Base-by-base conservation (phyloP, 2,329 filamentous ascomycete genomes). In the Fonsecaea monophora region DNA sequence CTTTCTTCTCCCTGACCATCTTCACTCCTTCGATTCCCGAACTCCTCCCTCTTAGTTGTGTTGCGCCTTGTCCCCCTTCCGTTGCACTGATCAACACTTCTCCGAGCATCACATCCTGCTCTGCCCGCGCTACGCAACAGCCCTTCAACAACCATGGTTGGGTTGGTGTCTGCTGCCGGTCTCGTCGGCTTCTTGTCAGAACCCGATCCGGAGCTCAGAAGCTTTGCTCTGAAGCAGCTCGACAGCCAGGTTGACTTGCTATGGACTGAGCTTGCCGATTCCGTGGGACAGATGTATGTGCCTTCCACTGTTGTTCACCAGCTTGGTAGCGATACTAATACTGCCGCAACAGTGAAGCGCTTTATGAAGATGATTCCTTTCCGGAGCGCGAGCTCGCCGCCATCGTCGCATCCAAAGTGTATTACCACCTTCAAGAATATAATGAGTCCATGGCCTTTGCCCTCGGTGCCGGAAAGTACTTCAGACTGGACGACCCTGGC, bases 371-470 rank as follows among this genome's bases (percentile, higher is more conserved):
- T 82, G 92, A 97, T 75, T 86, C 87, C 68, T 99, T 99, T 76
- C 91, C 94, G 57, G 91, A 99, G 79, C 92, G 94, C 76, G 92
- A 95, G 78, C 89, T 99, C 64, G 95, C 95, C 63, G 95, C 95
- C 62, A 86, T 99, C 58, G 93, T 99, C 62, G 91, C 96, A 53
- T 91, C 95, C 74, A 99, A 99, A 85, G 93, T 98, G 73, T 99
- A 98, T 83, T 99, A 98, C 78, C 95, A 99, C 78, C 89, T 99
- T 61, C 93, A 97, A 81, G 95, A 95, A 79, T 99, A 99, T 84
- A 95, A 97, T 78, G 95, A 99, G 83, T 97, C 94, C 81, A 98
- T 99, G 94, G 91, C 92, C 60, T 98, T 99, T 80, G 95, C 95
- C 70, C 87, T 99, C 54, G 94, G 93, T 66, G 94, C 95, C 30